Percentiles rank a stretch among this genome's conserved stretches.
phyloP scores from a whole-genome alignment of 1,284 basidiomycete species.

The Ceratobasidium sp. region DNA sequence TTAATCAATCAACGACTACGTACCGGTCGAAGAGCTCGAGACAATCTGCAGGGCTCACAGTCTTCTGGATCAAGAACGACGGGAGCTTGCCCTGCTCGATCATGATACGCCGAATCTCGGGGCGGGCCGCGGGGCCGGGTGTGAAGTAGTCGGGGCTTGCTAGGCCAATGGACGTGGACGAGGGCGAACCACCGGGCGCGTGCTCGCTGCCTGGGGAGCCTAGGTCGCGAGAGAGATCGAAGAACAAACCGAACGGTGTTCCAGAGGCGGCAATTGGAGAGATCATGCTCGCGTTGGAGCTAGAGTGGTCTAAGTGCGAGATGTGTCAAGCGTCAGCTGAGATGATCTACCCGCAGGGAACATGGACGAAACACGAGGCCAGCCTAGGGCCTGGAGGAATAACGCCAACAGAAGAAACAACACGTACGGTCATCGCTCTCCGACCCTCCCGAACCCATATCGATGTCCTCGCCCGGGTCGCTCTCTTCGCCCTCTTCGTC shows the following conservation, averaged over 20 bases:
- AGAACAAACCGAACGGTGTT: constrained; percentile 23
- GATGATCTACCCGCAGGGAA: neutral
- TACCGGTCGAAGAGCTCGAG: constrained; percentile 21
- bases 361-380: neutral
- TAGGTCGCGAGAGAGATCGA: constrained; percentile 18
- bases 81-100: constrained; percentile 34
- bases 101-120: constrained; percentile 27
- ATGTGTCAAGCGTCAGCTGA: constrained; percentile 2
- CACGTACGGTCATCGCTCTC: constrained; percentile 32
- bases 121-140: constrained; percentile 19
- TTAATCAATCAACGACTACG: too few species aligned
- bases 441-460: neutral
- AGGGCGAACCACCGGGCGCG: neutral
- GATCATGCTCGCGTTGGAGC: neutral
- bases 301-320: constrained; percentile 3
- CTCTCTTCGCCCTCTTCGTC: constrained; percentile 3
- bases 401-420: neutral
- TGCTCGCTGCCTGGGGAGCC: constrained; percentile 4
- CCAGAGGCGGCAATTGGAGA: constrained; percentile 15
- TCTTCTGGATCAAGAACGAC: constrained; percentile 31
- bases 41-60: constrained; percentile 28
- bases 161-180: constrained; percentile 7
- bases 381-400: too few species aligned
- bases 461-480: constrained; percentile 15
- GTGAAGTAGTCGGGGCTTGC: constrained; percentile 35